Evolutionary conservation across 495 filamentous ascomycete species (phyloP), one percentile per base, ranked within the genome.

Genomic region (Penicillium parvum): DNA sequence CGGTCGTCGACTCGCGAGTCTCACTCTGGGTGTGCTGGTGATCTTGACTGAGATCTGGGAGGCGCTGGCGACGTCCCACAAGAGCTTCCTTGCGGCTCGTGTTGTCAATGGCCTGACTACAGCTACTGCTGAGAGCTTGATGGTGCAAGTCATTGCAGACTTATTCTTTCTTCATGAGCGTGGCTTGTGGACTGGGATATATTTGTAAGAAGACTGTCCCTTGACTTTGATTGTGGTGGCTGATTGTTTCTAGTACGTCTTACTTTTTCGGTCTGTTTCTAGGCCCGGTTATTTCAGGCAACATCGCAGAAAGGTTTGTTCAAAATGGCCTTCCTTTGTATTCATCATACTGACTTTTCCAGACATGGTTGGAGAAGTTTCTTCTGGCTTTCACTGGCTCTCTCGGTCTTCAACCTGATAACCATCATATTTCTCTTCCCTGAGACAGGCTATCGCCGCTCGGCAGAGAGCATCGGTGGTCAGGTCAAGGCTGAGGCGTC

Each of bases 161-260:
- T 75, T 83, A 36, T 77, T 81, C 54, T 83, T 83, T 63, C 53
- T 83, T 6, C 77, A 83, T 52, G 76, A 82, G 49, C 60, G 79
- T 10, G 80, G 79, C 15, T 68, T 75, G 29, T 78, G 77, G 60
- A 78, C 79, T 21, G 79, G 76, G 1, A 63, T 81, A 2, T 83
- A 83, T 55, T 82, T 78, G 65, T 75, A 66, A 45, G 68, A 2
- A 18, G 11, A 40, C 37, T 8, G 3, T 8, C 7, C 20, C 14
- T 3, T 10, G 10, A 22, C 7, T 36, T 17, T 3, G 29, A 8
- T 25, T 22, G 28, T 12, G 6, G 28, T 27, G 6, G 23, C 5
- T 27, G 11, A 27, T 22, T 15, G 6, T 25, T 2, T 18, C 6
- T 36, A 71, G 61, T 40, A 69, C 59, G 42, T 50, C 55, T 0